Percentiles rank a stretch among this genome's conserved stretches.
Evolutionary conservation across 2,329 filamentous ascomycete species (phyloP).

Genomic region (Aureobasidium vineae): DNA sequence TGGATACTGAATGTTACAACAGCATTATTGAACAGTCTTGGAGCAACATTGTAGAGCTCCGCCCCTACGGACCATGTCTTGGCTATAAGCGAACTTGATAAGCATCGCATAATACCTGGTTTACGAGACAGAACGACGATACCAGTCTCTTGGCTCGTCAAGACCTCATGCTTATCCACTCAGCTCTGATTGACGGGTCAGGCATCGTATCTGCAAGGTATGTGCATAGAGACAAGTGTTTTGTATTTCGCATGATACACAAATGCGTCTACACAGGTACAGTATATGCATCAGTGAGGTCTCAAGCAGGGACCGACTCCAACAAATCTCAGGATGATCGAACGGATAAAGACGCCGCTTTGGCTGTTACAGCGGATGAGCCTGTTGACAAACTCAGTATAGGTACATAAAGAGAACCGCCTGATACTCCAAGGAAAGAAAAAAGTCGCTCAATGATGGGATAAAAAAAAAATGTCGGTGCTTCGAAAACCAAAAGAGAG

Average conservation of each 20-base stretch:
- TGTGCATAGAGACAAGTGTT: neutral
- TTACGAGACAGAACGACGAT: slow-evolving; percentile 2
- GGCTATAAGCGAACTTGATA: neutral
- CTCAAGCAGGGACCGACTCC: neutral
- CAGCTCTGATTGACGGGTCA: slow-evolving; percentile 19
- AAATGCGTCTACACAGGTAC: neutral
- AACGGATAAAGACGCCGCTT: neutral
- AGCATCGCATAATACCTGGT: slow-evolving; percentile 7
- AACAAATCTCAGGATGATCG: neutral
- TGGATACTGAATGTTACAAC: neutral
- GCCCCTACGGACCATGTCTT: neutral
- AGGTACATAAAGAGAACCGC: neutral
- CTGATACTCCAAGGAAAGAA: slow-evolving; percentile 8
- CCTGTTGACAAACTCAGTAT: slow-evolving; percentile 14
- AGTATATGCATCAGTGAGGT: neutral
- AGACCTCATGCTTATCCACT: slow-evolving; percentile 5
- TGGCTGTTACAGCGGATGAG: slow-evolving; percentile 1
- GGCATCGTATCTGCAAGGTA: neutral
- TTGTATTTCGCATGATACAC: neutral
- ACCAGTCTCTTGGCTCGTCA: slow-evolving; percentile 17
- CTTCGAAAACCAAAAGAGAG: slow-evolving; percentile 1
- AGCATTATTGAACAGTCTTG: neutral
- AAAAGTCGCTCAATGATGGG: slow-evolving; percentile 20
- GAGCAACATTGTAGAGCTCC: neutral
- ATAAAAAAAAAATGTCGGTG: slow-evolving; percentile 4